These are phyloP conservation scores for Linnemannia hyalina DNA, from an alignment of 192 early-diverging fungal species.

Conservation along the genomic window DNA sequence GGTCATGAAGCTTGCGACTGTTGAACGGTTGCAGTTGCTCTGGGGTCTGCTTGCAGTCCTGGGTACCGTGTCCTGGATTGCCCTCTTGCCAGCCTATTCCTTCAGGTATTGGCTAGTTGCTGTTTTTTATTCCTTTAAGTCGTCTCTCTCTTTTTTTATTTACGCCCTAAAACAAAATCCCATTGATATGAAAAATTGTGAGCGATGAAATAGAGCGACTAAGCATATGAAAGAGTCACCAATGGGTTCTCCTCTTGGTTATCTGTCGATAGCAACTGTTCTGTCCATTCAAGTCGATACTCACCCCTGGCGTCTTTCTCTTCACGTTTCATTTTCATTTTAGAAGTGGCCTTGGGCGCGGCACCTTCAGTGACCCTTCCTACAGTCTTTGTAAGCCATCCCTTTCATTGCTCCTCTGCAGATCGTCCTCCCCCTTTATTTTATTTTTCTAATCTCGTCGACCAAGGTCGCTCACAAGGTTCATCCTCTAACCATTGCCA, in stretches of 20 bases:
- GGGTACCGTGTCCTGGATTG: slow-evolving; percentile 43
- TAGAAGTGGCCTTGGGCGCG: slow-evolving; percentile 32
- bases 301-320: background rate
- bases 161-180: background rate
- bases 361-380: slow-evolving; percentile 11
- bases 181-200: background rate
- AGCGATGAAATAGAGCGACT: background rate
- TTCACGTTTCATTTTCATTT: background rate
- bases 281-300: background rate
- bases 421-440: background rate
- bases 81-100: slow-evolving; percentile 42
- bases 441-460: background rate
- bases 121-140: background rate
- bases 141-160: background rate
- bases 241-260: background rate
- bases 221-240: background rate
- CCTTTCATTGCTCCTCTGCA: background rate
- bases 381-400: slow-evolving; percentile 48
- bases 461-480: background rate
- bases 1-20: slow-evolving; percentile 48
- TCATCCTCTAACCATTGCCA: background rate
- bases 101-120: slow-evolving; percentile 30
- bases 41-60: slow-evolving; percentile 44
- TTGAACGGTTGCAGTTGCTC: slow-evolving; percentile 43
- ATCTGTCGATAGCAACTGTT: background rate